Conservation (phyloP, 2,329 filamentous ascomycete genomes). For the Clonostachys rosea region DNA sequence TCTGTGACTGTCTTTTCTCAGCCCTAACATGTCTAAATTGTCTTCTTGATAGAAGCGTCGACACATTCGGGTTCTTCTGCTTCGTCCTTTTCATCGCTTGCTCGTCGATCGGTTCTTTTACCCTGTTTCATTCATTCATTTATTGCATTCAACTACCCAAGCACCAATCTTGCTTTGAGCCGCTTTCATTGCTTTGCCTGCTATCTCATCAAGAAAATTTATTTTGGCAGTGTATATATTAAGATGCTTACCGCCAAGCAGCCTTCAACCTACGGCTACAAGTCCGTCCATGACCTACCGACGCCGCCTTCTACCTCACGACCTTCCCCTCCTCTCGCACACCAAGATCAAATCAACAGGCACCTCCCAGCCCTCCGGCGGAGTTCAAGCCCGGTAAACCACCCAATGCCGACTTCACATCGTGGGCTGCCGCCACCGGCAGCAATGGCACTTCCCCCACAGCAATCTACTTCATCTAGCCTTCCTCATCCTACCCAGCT, state of each 20-base stretch:
- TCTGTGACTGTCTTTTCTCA: not conserved
- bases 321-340: slow-evolving; percentile 48
- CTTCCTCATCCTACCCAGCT: slow-evolving; percentile 19
- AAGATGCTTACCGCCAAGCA: slow-evolving; percentile 61
- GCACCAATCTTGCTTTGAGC: too few species aligned
- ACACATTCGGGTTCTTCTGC: too few species aligned
- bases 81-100: too few species aligned
- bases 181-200: too few species aligned
- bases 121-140: too few species aligned
- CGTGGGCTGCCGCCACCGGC: slow-evolving; percentile 66
- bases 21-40: too few species aligned
- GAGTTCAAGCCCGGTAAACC: slow-evolving; percentile 40
- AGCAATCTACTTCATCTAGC: slow-evolving; percentile 9
- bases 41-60: too few species aligned
- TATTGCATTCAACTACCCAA: too few species aligned
- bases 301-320: slow-evolving; percentile 51
- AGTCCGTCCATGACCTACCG: slow-evolving; percentile 57
- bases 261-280: slow-evolving; percentile 54
- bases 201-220: too few species aligned
- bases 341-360: slow-evolving; percentile 41
- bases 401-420: slow-evolving; percentile 65
- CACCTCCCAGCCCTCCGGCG: slow-evolving; percentile 28
- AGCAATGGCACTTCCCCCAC: slow-evolving; percentile 54
- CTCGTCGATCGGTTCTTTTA: too few species aligned
- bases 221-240: slow-evolving; percentile 5